Evolutionary conservation across 352 stramenopile genomes (phyloP).

Genomic region (Phytophthora colocasiae): DNA sequence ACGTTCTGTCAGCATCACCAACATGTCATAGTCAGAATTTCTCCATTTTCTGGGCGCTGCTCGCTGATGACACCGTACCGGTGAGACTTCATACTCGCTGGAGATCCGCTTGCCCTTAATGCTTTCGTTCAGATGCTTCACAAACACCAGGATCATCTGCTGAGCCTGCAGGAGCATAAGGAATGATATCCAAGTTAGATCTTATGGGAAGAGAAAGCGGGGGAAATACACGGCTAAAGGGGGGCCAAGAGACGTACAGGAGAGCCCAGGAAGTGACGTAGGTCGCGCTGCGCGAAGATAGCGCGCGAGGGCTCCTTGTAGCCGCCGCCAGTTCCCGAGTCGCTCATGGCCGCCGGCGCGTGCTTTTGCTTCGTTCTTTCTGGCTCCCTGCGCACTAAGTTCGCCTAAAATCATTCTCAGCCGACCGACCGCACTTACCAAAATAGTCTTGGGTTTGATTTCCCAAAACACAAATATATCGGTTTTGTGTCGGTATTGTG

Average conservation of each 20-base stretch:
- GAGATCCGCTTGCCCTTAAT: conserved; percentile 69
- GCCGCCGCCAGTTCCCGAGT: conserved; percentile 23
- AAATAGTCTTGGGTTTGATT: too few species aligned
- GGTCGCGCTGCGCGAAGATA: conserved; percentile 81
- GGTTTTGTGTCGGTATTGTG: too few species aligned
- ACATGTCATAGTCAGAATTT: conserved; percentile 3
- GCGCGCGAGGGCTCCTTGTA: conserved; percentile 72
- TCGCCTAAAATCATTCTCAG: too few species aligned
- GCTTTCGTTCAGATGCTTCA: conserved; percentile 86
- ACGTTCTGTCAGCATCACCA: conserved; percentile 60
- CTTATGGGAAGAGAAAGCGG: neutral
- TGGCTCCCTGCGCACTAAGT: conserved; percentile 11
- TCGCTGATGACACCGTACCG: conserved; percentile 41
- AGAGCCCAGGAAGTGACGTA: conserved; percentile 76
- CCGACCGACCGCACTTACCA: too few species aligned
- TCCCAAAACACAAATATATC: too few species aligned
- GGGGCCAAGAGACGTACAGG: conserved; percentile 39
- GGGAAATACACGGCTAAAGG: neutral
- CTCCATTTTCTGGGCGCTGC: neutral
- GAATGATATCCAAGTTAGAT: conserved; percentile 8
- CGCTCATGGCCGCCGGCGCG: conserved; percentile 31
- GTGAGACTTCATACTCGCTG: conserved; percentile 68
- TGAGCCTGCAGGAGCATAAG: conserved; percentile 53
- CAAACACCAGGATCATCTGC: conserved; percentile 83
- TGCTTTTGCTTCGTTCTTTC: conserved; percentile 38